Evolutionary conservation across 75 land plant species (phyloP).

Genomic region (Gnetum montanum): DNA sequence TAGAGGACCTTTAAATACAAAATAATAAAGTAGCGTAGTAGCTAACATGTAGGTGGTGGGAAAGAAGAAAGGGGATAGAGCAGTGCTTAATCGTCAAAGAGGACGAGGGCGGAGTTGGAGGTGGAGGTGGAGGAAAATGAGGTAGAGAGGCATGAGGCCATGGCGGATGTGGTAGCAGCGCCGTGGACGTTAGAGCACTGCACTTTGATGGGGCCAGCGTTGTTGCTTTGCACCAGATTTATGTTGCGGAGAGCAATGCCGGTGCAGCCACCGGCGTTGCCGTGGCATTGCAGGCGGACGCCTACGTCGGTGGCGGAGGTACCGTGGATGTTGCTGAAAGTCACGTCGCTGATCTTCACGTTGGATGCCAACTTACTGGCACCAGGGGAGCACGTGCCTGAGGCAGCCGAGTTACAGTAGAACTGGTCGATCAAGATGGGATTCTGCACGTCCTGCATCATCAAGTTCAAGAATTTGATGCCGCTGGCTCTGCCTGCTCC

Average conservation of each 20-base stretch:
- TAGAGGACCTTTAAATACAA: no score
- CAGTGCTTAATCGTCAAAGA: no score
- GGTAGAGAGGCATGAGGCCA: no score
- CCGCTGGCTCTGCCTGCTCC: slow-evolving; percentile 61
- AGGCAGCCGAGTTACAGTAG: slow-evolving; percentile 82
- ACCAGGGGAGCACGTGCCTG: slow-evolving; percentile 61
- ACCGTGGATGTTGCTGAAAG: slow-evolving; percentile 36
- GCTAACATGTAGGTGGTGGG: no score
- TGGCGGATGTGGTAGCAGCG: no score
- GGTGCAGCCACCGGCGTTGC: slow-evolving; percentile 46
- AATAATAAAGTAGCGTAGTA: no score
- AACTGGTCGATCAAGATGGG: slow-evolving; percentile 90
- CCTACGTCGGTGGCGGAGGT: slow-evolving; percentile 51
- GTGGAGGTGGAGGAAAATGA: no score
- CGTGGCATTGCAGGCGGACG: slow-evolving; percentile 59
- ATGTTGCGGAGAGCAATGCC: slow-evolving; percentile 36
- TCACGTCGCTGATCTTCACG: slow-evolving; percentile 19
- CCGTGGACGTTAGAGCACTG: no score
- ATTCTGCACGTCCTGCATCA: slow-evolving; percentile 61
- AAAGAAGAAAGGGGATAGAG: no score
- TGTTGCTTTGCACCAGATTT: slow-evolving; percentile 9
- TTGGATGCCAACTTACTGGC: slow-evolving; percentile 27
- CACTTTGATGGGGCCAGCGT: no score
- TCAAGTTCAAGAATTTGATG: slow-evolving; percentile 54
- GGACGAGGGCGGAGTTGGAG: no score